Evolutionary conservation across 345 rosid genomes (phyloP).

Genomic region (Eucalyptus tenuipes): DNA sequence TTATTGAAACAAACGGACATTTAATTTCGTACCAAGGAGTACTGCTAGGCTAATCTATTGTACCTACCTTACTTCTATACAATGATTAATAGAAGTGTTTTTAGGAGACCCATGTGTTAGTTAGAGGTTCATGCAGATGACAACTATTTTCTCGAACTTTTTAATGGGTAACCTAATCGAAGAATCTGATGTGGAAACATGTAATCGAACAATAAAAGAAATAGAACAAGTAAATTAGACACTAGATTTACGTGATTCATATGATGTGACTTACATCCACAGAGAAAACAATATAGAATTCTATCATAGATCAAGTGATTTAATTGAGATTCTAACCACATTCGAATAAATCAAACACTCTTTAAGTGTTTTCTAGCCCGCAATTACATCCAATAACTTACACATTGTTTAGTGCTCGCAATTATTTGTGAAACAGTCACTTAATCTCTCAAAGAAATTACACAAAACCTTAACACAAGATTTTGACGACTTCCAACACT

Average conservation of each 20-base stretch:
- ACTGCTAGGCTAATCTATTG: background rate
- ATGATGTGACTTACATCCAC: background rate
- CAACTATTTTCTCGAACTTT: background rate
- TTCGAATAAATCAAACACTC: background rate
- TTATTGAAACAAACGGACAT: background rate
- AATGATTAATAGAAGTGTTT: background rate
- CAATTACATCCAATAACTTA: background rate
- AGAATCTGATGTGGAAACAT: background rate
- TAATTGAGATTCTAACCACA: no score
- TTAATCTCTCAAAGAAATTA: no score
- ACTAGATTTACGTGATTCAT: no score
- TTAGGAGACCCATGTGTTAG: background rate
- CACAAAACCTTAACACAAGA: no score
- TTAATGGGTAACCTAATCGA: background rate
- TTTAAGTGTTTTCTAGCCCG: fast-evolving
- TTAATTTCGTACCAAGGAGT: background rate
- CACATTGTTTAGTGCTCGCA: background rate
- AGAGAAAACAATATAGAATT: no score
- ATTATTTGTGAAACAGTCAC: no score
- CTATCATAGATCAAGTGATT: background rate
- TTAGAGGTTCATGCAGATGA: background rate
- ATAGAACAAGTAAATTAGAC: no score
- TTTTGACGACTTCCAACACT: background rate
- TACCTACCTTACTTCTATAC: background rate
- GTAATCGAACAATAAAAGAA: no score